phyloP scores from a whole-genome alignment of 2,329 filamentous ascomycete species.

The Verticillium nubilum region DNA sequence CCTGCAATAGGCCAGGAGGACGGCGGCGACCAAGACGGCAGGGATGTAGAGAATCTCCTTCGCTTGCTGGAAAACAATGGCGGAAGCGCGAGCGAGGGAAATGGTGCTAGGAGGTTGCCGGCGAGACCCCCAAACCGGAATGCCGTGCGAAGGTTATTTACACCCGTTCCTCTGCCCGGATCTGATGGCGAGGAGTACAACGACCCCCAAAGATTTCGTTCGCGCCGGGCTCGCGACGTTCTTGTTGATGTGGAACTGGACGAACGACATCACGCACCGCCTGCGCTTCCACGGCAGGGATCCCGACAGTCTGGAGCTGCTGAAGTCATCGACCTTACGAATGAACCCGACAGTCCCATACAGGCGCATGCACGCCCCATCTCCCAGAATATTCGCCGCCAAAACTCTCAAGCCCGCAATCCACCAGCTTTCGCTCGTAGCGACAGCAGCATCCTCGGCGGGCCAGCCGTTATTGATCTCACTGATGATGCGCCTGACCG shows the following conservation, averaged over 20 bases:
- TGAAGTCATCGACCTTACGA: conserved; percentile 44
- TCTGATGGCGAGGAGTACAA: not conserved
- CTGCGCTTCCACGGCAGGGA: not conserved
- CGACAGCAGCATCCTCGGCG: conserved; percentile 35
- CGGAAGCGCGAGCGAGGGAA: too few species aligned
- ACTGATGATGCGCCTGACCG: conserved; percentile 38
- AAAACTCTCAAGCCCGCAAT: conserved; percentile 29
- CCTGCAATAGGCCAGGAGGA: not conserved
- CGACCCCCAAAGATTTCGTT: conserved; percentile 11
- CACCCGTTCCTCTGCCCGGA: not conserved
- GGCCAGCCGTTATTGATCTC: conserved; percentile 41
- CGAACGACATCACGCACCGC: not conserved
- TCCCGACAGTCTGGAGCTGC: conserved; percentile 9
- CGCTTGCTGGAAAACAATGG: not conserved
- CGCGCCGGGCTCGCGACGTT: conserved; percentile 14
- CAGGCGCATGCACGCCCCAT: conserved; percentile 8
- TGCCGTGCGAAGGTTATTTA: not conserved
- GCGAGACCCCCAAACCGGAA: not conserved
- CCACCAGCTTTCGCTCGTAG: conserved; percentile 38
- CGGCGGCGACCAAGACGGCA: not conserved
- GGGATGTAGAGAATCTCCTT: not conserved
- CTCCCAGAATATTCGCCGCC: conserved; percentile 32
- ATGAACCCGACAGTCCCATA: conserved; percentile 41
- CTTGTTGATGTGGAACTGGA: conserved; percentile 19
- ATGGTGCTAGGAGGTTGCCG: not conserved